These are phyloP conservation scores for Mycena olivaceomarginata DNA, from an alignment of 768 basidiomycete genomes.

Conservation along the genomic window DNA sequence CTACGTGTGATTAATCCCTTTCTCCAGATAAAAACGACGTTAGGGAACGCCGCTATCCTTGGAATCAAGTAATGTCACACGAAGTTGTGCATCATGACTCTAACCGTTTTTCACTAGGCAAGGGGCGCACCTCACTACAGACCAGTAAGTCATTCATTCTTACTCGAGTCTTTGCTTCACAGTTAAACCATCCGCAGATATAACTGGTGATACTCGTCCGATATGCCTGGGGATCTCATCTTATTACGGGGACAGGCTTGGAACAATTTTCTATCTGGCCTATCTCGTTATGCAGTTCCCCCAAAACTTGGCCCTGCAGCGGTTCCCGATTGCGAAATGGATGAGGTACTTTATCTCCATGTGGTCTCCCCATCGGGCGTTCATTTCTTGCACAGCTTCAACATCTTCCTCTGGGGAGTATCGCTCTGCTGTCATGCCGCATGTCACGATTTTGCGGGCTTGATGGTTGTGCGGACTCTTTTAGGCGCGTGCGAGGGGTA, in stretches of 20 bases:
- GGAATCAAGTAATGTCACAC: slow-evolving; percentile 72
- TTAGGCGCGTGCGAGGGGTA: slow-evolving; percentile 81
- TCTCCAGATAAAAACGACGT: slow-evolving; percentile 78
- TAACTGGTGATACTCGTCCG: slow-evolving; percentile 13
- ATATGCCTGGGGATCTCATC: neutral
- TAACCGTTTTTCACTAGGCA: slow-evolving; percentile 1
- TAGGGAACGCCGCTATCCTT: slow-evolving; percentile 80
- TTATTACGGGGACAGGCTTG: slow-evolving; percentile 58
- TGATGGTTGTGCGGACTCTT: slow-evolving; percentile 82
- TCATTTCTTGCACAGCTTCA: slow-evolving; percentile 64
- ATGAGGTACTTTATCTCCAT: slow-evolving; percentile 46
- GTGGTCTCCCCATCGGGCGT: neutral
- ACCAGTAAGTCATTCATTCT: slow-evolving; percentile 67
- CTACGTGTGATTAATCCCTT: neutral
- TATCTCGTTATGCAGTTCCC: slow-evolving; percentile 72
- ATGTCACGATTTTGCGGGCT: slow-evolving; percentile 79
- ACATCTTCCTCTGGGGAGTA: slow-evolving; percentile 82
- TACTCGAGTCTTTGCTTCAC: too few species aligned
- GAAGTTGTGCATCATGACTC: slow-evolving; percentile 32
- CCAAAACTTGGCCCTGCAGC: slow-evolving; percentile 70
- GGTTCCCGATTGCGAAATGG: slow-evolving; percentile 73
- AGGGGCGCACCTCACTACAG: slow-evolving; percentile 74
- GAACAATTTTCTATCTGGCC: slow-evolving; percentile 72
- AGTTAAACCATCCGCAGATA: neutral
- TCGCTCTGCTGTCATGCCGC: slow-evolving; percentile 76